These are phyloP conservation scores for Aphanomyces invadans DNA, from an alignment of 352 stramenopile genomes.

Conservation along the genomic window DNA sequence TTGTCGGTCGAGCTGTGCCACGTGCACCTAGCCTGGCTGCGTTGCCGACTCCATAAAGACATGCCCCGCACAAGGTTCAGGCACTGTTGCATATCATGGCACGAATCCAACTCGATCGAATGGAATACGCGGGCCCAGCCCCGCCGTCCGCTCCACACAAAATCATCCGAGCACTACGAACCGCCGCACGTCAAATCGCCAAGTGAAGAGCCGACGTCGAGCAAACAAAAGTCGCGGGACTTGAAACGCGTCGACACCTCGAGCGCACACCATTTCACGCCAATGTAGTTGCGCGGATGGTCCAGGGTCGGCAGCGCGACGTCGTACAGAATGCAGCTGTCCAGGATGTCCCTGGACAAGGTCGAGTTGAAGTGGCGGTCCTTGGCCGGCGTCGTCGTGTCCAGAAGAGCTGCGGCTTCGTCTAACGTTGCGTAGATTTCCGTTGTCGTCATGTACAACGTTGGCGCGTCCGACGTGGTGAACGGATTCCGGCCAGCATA, in stretches of 20 bases:
- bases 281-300: slow-evolving; percentile 74
- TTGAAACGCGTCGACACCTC: slow-evolving; percentile 64
- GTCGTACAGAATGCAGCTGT: slow-evolving; percentile 63
- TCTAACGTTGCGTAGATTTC: slow-evolving; percentile 11
- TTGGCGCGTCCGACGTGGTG: not conserved
- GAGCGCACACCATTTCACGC: slow-evolving; percentile 71
- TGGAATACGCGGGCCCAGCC: slow-evolving; percentile 55
- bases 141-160: slow-evolving; percentile 43
- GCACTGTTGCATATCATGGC: too few species aligned
- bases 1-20: too few species aligned
- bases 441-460: not conserved
- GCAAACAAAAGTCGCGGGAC: slow-evolving; percentile 76
- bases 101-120: slow-evolving; percentile 54
- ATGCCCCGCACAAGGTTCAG: too few species aligned
- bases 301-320: slow-evolving; percentile 48
- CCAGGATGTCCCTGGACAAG: slow-evolving; percentile 39
- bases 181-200: not conserved
- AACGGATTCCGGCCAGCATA: not conserved
- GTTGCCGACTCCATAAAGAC: too few species aligned
- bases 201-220: slow-evolving; percentile 25
- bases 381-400: not conserved
- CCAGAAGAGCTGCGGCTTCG: slow-evolving; percentile 7
- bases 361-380: not conserved
- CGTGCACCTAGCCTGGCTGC: too few species aligned
- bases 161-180: slow-evolving; percentile 71